A percentile compares a stretch with the other conserved stretches of the same genome.
phyloP scores from a whole-genome alignment of 1,139 yeast genomes.

The Suhomyces taliae region DNA sequence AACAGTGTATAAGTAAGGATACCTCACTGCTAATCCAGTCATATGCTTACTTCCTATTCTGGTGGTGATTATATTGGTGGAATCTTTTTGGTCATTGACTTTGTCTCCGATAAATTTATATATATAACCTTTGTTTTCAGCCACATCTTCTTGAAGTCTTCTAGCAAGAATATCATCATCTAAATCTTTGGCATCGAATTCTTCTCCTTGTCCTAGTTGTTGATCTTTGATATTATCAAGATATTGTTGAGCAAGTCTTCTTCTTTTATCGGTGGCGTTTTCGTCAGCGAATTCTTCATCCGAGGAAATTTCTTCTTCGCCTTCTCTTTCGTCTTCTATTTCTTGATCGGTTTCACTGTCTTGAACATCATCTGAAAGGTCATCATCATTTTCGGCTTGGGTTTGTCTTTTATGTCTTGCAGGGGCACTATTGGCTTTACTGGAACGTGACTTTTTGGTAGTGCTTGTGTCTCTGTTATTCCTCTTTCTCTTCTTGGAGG shows the following conservation, averaged over 20 bases:
- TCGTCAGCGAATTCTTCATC: conserved; percentile 76
- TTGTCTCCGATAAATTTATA: conserved; percentile 65
- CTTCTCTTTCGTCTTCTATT: conserved; percentile 35
- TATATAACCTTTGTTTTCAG: conserved; percentile 81
- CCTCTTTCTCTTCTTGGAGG: conserved; percentile 53
- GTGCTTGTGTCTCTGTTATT: conserved; percentile 24
- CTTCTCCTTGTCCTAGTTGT: conserved; percentile 48
- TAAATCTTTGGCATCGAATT: conserved; percentile 88
- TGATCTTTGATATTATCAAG: conserved; percentile 73
- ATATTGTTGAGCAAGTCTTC: conserved; percentile 92
- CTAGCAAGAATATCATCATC: conserved; percentile 83
- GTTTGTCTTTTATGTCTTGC: conserved; percentile 12
- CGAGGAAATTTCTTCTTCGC: conserved; percentile 45
- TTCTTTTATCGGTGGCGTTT: conserved; percentile 88
- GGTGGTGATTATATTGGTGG: conserved; percentile 34
- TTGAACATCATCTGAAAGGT: conserved; percentile 39
- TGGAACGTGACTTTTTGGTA: conserved; percentile 13
- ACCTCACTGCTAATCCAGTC: conserved; percentile 52
- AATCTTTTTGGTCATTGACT: conserved; percentile 42
- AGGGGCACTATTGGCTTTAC: conserved; percentile 8
- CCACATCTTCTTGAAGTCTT: conserved; percentile 83
- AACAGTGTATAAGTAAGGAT: conserved; percentile 72
- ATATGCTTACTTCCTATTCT: conserved; percentile 61
- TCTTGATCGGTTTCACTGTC: conserved; percentile 41
- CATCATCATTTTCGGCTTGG: conserved; percentile 7